Evolutionary conservation across 2,329 filamentous ascomycete genomes (phyloP), one percentile per base, ranked within the genome.

Genomic region (Colletotrichum navitas): DNA sequence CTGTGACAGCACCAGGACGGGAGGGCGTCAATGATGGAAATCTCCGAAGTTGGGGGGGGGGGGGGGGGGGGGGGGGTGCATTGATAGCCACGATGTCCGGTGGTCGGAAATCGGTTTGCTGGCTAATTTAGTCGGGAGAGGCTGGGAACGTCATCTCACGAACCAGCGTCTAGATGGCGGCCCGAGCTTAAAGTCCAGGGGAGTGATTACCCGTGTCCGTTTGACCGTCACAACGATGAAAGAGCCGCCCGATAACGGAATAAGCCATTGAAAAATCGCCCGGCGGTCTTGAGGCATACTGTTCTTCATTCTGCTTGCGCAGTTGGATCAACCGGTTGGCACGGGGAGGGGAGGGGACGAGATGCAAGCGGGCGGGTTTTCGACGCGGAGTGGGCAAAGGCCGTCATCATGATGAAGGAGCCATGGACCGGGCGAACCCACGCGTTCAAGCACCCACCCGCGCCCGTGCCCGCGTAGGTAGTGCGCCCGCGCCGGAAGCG

Each of bases 41-140:
- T 55, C 49, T 55, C 61, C 61, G 49, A 26, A 45, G 49, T 45
- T 49, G 21, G 61, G 61, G 36, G n/a, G n/a, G n/a, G n/a, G n/a
- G n/a, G n/a, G n/a, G n/a, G n/a, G 21, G 61, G 61, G 36, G 21
- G 61, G 61, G 36, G 47, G 36, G 61, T 55, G 61, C 49, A 55
- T 32, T 45, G 36, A 63, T 49, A 32, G 18, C 49, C 49, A 55
- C 49, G 49, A 54, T 55, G 3, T 34, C 18, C 21, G 36, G 24
- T 26, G 10, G 39, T 41, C 7, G 14, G 26, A 18, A 54, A 55
- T 12, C 16, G 11, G 34, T 8, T 55, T 54, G 24, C 24, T 54
- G 24, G 24, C 45, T 51, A 52, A 36, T 51, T n/a, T 29, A 45
- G 21, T 45, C 34, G 14, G 24, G 59, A 61, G 47, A 21, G 32